Conservation (phyloP, 192 early-diverging fungal species). For the Entrophospora sp. region DNA sequence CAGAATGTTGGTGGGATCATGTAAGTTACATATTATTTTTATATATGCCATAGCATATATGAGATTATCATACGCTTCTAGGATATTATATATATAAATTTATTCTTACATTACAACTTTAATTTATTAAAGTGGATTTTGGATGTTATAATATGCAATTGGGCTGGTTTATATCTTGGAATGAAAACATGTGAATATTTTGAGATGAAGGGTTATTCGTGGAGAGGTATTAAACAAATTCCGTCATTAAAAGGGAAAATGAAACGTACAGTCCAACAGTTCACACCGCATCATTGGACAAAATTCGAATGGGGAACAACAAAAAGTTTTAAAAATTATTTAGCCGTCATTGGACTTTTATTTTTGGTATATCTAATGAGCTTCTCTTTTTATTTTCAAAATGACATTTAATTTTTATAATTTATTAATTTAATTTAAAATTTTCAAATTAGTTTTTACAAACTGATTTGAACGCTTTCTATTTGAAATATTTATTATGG, state of each 20-base stretch:
- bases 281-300: conserved; percentile 93
- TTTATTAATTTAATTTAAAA: not conserved
- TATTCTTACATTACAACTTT: no score
- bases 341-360: conserved; percentile 63
- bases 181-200: conserved; percentile 98
- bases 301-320: conserved; percentile 87
- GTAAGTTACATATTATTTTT: no score
- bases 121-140: conserved; percentile 97
- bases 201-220: conserved; percentile 93
- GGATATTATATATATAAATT: no score
- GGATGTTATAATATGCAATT: conserved; percentile 88
- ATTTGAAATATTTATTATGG: conserved; percentile 91
- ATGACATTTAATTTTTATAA: not conserved
- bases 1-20: conserved; percentile 99
- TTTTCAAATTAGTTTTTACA: conserved; percentile 48
- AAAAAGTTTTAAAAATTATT: conserved; percentile 78
- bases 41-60: no score
- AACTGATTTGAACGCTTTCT: conserved; percentile 90
- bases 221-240: conserved; percentile 85
- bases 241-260: conserved; percentile 77
- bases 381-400: not conserved
- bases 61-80: no score
- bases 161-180: conserved; percentile 86
- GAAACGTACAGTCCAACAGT: conserved; percentile 80
- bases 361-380: conserved; percentile 22